Evolutionary conservation across 2,329 filamentous ascomycete genomes (phyloP), one percentile per base, ranked within the genome.

Genomic region (Leptographium lundbergii): DNA sequence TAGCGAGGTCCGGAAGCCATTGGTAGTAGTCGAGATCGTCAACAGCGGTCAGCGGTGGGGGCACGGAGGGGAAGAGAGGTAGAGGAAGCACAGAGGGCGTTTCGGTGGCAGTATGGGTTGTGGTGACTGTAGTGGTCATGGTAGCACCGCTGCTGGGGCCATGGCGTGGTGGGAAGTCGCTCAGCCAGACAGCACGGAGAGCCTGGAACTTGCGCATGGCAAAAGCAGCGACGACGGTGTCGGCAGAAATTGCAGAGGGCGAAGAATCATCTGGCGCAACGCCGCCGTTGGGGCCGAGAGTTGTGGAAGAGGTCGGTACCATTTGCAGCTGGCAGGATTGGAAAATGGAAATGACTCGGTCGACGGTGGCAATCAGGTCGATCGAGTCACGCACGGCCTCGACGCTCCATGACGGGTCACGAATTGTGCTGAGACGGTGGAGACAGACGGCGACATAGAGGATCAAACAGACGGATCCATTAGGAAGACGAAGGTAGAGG

Each of bases 351-450:
- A 64, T 59, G 56, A 70, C 59, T 22, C 63, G 63, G 24, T 66
- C 64, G 22, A 66, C 57, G 6, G 69, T 62, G 13, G 57, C 53
- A 6, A 73, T 60, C 27, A 74, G 59, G 56, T 74, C 70, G 14
- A 74, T 53, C 2, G 63, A 64, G 24, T 61, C 58, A 6, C 66
- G 65, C 6, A 71, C 69, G 6, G 66, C 66, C 7, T 63, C 62
- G 3, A 69, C 64, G 63, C 73, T 69, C 72, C 73, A 75, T 0
- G 67, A 65, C 2, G 71, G 68, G 57, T 74, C 72, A 39, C 72
- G 69, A 4, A 61, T 24, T 6, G 60, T 62, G 2, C 57, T 34
- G 32, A 65, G 54, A 10, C 54, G 54, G 57, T 61, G 60, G 47
- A 65, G 58, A 34, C 57, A 62, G 5, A 57, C 32, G n/a, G 60